Percentiles rank a stretch among this genome's conserved stretches.
These are phyloP conservation scores for Hermanozyma aechmeae DNA, from an alignment of 805 yeast species.

Conservation along the genomic window DNA sequence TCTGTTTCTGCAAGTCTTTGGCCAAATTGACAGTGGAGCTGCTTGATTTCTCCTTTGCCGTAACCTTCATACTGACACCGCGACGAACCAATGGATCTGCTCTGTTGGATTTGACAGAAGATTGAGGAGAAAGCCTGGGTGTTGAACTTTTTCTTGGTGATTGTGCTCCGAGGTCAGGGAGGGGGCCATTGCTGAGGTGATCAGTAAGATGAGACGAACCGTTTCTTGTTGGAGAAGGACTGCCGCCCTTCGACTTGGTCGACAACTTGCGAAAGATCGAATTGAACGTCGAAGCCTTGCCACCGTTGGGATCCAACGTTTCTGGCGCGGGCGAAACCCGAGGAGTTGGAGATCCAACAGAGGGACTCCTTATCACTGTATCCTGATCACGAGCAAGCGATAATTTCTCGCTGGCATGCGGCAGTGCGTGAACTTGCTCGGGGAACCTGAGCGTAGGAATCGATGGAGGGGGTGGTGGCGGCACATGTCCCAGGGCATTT, in stretches of 20 bases:
- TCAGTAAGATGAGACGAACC: not conserved
- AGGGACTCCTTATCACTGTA: too few species aligned
- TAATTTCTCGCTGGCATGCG: slow-evolving; percentile 9
- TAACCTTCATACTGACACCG: slow-evolving; percentile 54
- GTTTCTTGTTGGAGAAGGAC: slow-evolving; percentile 7
- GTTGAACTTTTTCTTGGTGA: slow-evolving; percentile 1
- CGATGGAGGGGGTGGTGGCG: too few species aligned
- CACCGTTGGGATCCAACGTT: slow-evolving; percentile 25
- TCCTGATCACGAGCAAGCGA: slow-evolving; percentile 7
- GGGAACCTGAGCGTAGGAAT: too few species aligned
- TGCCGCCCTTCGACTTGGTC: slow-evolving; percentile 12
- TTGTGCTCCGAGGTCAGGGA: slow-evolving; percentile 1
- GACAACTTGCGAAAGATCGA: slow-evolving; percentile 29
- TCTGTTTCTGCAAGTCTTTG: slow-evolving; percentile 4
- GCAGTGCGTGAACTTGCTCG: slow-evolving; percentile 30
- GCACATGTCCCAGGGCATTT: too few species aligned
- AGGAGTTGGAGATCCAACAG: slow-evolving; percentile 17
- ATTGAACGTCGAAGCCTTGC: slow-evolving; percentile 20
- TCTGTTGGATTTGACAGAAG: slow-evolving; percentile 7
- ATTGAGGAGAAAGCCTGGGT: slow-evolving; percentile 7
- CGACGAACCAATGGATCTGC: slow-evolving; percentile 44
- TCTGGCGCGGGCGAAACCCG: slow-evolving; percentile 13
- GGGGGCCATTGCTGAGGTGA: not conserved
- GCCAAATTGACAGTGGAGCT: slow-evolving; percentile 10
- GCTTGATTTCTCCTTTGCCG: slow-evolving; percentile 41